Evolutionary conservation across 192 early-diverging fungal species (phyloP).

Genomic region (Pilobolus umbonatus): DNA sequence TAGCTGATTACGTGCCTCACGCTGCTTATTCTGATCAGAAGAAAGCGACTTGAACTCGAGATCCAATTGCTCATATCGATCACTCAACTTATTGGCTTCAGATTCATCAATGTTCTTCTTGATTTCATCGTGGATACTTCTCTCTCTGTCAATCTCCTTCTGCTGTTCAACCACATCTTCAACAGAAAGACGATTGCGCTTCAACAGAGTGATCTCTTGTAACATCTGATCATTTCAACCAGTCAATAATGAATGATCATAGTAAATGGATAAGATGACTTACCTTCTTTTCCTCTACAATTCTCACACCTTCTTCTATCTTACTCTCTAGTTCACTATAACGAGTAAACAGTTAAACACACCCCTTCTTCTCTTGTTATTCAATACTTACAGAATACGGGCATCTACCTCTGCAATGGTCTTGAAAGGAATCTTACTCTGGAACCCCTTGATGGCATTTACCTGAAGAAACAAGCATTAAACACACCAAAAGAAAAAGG

Average conservation of each 20-base stretch:
- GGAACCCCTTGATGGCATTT: conserved; percentile 48
- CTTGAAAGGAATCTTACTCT: conserved; percentile 79
- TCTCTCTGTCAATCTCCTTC: conserved; percentile 49
- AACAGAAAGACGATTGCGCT: conserved; percentile 69
- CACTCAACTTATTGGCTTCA: conserved; percentile 58
- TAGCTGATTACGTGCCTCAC: conserved; percentile 63
- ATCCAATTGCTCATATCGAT: conserved; percentile 67
- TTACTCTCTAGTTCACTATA: conserved; percentile 67
- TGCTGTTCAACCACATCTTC: conserved; percentile 56
- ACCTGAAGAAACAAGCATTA: conserved; percentile 12
- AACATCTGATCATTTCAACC: conserved; percentile 57
- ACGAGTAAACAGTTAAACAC: neutral
- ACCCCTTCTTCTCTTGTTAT: neutral
- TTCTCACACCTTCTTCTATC: conserved; percentile 73
- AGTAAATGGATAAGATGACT: too few species aligned
- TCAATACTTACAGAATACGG: conserved; percentile 56
- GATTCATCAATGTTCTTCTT: conserved; percentile 63
- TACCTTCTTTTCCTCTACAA: conserved; percentile 77
- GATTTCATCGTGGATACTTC: conserved; percentile 57
- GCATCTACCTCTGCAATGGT: conserved; percentile 74
- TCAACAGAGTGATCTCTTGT: conserved; percentile 75
- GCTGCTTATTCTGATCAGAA: conserved; percentile 54
- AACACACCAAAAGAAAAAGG: too few species aligned
- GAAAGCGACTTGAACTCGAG: conserved; percentile 64
- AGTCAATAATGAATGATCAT: too few species aligned